Conservation (phyloP, 2,329 filamentous ascomycete genomes). For the Fusarium xylarioides region DNA sequence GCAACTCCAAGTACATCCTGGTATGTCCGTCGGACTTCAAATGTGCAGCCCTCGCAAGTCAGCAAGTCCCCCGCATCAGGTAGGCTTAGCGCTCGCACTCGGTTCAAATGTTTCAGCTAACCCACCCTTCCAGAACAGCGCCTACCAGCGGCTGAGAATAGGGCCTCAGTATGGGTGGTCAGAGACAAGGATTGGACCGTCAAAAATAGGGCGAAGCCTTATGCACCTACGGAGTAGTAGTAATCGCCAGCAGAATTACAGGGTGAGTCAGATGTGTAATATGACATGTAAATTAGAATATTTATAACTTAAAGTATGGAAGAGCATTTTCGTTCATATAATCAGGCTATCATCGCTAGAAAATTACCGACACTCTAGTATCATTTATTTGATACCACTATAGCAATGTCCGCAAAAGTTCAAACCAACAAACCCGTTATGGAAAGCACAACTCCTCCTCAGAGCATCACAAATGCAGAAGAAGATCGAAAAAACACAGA, state of each 20-base stretch:
- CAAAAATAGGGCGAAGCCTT: not conserved
- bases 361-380: no score
- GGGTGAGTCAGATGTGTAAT: not conserved
- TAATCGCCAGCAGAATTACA: not conserved
- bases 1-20: not conserved
- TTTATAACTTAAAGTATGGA: not conserved
- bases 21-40: not conserved
- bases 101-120: not conserved
- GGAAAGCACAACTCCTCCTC: not conserved
- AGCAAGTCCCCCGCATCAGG: not conserved
- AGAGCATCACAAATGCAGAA: not conserved
- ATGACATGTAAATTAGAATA: not conserved
- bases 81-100: not conserved
- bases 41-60: not conserved
- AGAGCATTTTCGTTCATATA: fast-evolving
- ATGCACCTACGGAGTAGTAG: not conserved
- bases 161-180: not conserved
- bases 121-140: not conserved
- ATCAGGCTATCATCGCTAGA: fast-evolving
- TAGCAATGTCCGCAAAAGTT: not conserved
- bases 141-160: not conserved
- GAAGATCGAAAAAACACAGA: not conserved
- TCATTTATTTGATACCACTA: fast-evolving
- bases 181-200: not conserved
- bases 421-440: not conserved